Evolutionary conservation across 2,329 filamentous ascomycete species (phyloP), one percentile per base, ranked within the genome.

Genomic region (Knufia fluminis): DNA sequence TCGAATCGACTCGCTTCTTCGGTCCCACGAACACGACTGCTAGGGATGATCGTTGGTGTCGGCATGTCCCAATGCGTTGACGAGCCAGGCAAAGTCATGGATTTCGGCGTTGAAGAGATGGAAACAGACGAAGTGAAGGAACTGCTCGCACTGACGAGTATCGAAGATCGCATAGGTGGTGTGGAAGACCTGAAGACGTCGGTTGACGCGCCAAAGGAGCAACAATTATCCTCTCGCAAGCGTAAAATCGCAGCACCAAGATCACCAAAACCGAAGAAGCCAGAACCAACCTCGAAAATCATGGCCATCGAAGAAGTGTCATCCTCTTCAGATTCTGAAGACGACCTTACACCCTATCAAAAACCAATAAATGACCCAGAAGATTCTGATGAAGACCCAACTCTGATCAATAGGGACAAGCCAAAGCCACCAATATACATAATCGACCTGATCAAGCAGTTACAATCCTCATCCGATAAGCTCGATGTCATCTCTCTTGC

Each of bases 351-450:
- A 2, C 78, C 86, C 1, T 95, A 96, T 58, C 78, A 79, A 12
- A 96, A 95, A 64, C 87, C 87, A 0, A 86, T 88, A 60, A 89
- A 86, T 1, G 92, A 98, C 57, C 77, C 81, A 0, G 87, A 94
- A 62, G 92, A 98, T 62, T 91, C 88, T 0, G 89, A 96, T 50
- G 90, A 96, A 32, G 94, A 98, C 59, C 83, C 92, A 3, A 94
- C 89, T 0, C 71, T 95, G 16, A 77, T 97, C 42, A 83, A 85
- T 50, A 78, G 90, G 12, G 82, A 92, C 65, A 96, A 92, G 59
- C 79, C 84, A 19, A 85, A 79, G 51, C 78, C 88, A 0, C 92
- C 92, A 1, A 89, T 98, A 61, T 76, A 68, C 62, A 70, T 68
- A 20, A 52, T 48, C 12, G 51, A 51, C 22, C 46, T 55, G 23